A percentile compares a stretch with the other conserved stretches of the same genome.
phyloP scores from a whole-genome alignment of 2,329 filamentous ascomycete genomes.

The Graphilbum fragrans region DNA sequence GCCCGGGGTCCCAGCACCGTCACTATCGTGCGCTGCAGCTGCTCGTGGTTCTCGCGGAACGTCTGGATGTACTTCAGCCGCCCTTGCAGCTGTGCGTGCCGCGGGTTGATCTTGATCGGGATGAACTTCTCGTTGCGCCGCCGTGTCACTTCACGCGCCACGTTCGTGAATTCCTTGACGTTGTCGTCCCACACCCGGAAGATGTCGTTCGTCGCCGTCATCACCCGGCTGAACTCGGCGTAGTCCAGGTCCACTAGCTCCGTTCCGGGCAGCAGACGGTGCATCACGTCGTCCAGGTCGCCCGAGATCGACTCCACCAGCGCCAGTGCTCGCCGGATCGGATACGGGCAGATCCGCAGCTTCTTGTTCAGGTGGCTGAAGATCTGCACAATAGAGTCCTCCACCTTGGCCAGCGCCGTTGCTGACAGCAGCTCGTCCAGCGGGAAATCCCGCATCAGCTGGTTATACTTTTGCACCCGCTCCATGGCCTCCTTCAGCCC shows the following conservation, averaged over 20 bases:
- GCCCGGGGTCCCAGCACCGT: slow-evolving; percentile 81
- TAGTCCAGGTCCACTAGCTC: slow-evolving; percentile 89
- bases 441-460: slow-evolving; percentile 96
- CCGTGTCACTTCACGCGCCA: slow-evolving; percentile 87
- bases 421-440: slow-evolving; percentile 89
- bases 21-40: slow-evolving; percentile 89
- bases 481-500: slow-evolving; percentile 93
- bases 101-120: slow-evolving; percentile 86
- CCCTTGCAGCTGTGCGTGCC: slow-evolving; percentile 80
- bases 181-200: slow-evolving; percentile 93
- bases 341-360: slow-evolving; percentile 89
- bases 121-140: slow-evolving; percentile 97
- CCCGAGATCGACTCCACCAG: slow-evolving; percentile 96
- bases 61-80: slow-evolving; percentile 87
- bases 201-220: slow-evolving; percentile 72
- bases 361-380: slow-evolving; percentile 97
- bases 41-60: slow-evolving; percentile 95
- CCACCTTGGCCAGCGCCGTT: slow-evolving; percentile 75
- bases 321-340: slow-evolving; percentile 77
- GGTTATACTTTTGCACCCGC: slow-evolving; percentile 95
- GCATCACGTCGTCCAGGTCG: slow-evolving; percentile 78
- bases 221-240: slow-evolving; percentile 74
- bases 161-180: slow-evolving; percentile 94
- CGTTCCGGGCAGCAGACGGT: slow-evolving; percentile 72
- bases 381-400: slow-evolving; percentile 80